phyloP scores from a whole-genome alignment of 495 filamentous ascomycete species.

The Tetracladium setigerum region DNA sequence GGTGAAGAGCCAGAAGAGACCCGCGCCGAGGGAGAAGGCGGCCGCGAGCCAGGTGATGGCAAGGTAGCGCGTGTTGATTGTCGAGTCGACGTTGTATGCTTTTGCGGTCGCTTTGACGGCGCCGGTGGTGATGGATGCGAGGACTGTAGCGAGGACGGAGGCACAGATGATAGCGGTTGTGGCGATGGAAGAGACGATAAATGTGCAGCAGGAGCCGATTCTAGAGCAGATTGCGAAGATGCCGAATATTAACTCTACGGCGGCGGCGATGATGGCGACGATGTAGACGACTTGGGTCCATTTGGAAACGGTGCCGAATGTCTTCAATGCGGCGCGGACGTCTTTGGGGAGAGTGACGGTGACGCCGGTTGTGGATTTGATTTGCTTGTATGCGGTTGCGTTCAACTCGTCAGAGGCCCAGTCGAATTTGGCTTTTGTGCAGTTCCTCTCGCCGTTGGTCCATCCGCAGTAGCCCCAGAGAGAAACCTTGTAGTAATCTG shows the following conservation, averaged over 20 bases:
- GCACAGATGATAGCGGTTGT: slow-evolving; percentile 55
- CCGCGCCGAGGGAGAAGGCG: slow-evolving; percentile 62
- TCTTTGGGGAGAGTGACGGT: slow-evolving; percentile 51
- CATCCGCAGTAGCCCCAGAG: slow-evolving; percentile 82
- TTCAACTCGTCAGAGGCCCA: slow-evolving; percentile 66
- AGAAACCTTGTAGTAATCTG: slow-evolving; percentile 71
- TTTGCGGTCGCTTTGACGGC: slow-evolving; percentile 56
- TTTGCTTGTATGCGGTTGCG: slow-evolving; percentile 39
- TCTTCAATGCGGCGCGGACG: slow-evolving; percentile 55
- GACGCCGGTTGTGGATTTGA: slow-evolving; percentile 29
- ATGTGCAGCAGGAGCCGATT: slow-evolving; percentile 40
- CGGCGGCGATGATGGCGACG: slow-evolving; percentile 52
- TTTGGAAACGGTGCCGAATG: slow-evolving; percentile 63
- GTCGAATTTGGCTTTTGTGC: slow-evolving; percentile 61
- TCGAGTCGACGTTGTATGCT: slow-evolving; percentile 56
- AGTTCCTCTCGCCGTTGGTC: slow-evolving; percentile 38
- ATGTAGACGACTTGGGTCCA: slow-evolving; percentile 63
- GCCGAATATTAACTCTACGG: slow-evolving; percentile 70
- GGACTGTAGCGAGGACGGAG: slow-evolving; percentile 51
- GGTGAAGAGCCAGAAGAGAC: slow-evolving; percentile 84
- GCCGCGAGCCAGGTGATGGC: slow-evolving; percentile 70
- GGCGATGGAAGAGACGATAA: slow-evolving; percentile 39
- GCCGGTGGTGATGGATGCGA: slow-evolving; percentile 56
- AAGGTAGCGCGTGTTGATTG: slow-evolving; percentile 60
- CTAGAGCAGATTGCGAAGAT: slow-evolving; percentile 56